Evolutionary conservation across 1,139 yeast genomes (phyloP).

Genomic region (Meyerozyma carpophila): DNA sequence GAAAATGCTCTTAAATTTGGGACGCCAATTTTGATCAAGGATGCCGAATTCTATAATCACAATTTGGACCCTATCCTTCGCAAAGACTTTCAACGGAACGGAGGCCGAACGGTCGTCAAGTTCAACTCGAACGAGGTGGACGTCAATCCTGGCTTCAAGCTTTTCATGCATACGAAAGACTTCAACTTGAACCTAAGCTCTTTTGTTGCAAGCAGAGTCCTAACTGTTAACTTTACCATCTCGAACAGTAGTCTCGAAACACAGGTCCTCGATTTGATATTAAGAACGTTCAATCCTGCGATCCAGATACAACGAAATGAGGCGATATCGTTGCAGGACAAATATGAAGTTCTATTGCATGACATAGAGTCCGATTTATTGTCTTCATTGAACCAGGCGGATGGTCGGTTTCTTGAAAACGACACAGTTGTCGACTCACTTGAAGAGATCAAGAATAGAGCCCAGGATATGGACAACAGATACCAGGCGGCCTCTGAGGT

Average conservation of each 20-base stretch:
- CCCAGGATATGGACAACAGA: constrained; percentile 49
- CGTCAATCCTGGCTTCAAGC: constrained; percentile 55
- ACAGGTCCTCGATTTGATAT: constrained; percentile 55
- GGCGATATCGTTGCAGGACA: constrained; percentile 51
- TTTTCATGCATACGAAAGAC: constrained; percentile 61
- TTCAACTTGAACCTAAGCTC: constrained; percentile 43
- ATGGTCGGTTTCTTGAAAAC: constrained; percentile 66
- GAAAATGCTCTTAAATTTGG: constrained; percentile 87
- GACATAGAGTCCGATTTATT: constrained; percentile 59
- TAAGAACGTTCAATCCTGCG: constrained; percentile 59
- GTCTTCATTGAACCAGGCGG: constrained; percentile 49
- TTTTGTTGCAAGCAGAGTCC: constrained; percentile 56
- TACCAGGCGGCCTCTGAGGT: constrained; percentile 50
- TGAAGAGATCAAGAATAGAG: constrained; percentile 61
- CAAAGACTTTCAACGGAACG: constrained; percentile 56
- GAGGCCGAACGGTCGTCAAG: constrained; percentile 62
- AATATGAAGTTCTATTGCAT: constrained; percentile 51
- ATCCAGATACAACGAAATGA: constrained; percentile 54
- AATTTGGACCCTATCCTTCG: constrained; percentile 57
- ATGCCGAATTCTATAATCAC: constrained; percentile 80
- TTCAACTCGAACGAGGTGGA: constrained; percentile 67
- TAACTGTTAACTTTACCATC: constrained; percentile 64
- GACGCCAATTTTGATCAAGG: constrained; percentile 62
- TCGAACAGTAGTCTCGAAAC: constrained; percentile 63
- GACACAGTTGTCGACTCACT: constrained; percentile 54